Evolutionary conservation across 2,329 filamentous ascomycete genomes (phyloP), one percentile per base, ranked within the genome.

Genomic region (Aspergillus texensis): DNA sequence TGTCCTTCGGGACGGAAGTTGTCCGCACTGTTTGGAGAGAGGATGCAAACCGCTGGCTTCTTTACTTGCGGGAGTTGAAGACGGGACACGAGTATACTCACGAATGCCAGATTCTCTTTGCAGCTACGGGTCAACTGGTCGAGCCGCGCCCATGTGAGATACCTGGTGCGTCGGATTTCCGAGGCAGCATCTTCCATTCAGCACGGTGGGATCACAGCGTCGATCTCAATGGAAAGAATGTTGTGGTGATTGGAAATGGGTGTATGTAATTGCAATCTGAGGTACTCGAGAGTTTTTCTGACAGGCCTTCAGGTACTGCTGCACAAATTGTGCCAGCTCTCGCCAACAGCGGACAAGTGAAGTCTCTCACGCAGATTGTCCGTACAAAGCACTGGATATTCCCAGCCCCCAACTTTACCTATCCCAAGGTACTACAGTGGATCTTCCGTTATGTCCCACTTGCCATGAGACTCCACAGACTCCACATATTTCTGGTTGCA

Each of bases 371-470:
- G 0, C 86, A 88, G 66, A 71, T 88, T 6, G 82, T 88, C 79
- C 77, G 84, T 26, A 82, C 82, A 6, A 83, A 85, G 9, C 86
- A 86, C 8, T 88, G 85, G 85, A 80, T 86, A 0, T 78, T 82
- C 1, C 81, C 82, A 1, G 72, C 74, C 19, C n/a, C 70, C 0
- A 67, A 73, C 16, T 77, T 85, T 67, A 74, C 70, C 12, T 75
- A 78, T n/a, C 62, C 88, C 0, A 84, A 84, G 0, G 78, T 83
- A 0, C 65, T 87, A 1, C 80, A 81, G 55, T 80, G 82, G 50
- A 65, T 83, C 2, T 65, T 85, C 12, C 75, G 85, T 1, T 83
- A 84, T 60, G 28, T 80, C 0, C 67, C 80, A 0, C 85, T 86
- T 62, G 70, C 74, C 12, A 74, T 79, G 67, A 78, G 77, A 3